Percentiles rank a stretch among this genome's conserved stretches.
Conservation (phyloP, 306 rosid species). For the Cucurbita ficifolia region DNA sequence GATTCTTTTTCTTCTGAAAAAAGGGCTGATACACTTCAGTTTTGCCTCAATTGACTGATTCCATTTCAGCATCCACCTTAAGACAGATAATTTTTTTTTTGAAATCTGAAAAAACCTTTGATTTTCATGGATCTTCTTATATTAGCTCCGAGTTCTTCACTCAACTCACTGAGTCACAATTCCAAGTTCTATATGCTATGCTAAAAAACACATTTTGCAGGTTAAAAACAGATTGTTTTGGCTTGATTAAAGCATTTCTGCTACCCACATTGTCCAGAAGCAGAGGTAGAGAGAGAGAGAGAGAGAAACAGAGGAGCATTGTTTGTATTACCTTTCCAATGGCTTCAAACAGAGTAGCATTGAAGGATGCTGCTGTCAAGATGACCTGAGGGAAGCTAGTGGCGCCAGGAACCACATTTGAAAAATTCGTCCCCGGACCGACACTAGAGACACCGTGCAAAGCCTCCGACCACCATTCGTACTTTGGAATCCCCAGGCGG, state of each 20-base stretch:
- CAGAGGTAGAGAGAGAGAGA: not conserved
- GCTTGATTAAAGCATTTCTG: not conserved
- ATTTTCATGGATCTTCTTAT: not conserved
- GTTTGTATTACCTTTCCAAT: constrained; percentile 55
- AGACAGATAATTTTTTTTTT: too few relatives aligned
- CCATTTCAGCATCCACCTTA: too few relatives aligned
- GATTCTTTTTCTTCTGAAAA: not conserved
- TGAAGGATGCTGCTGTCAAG: constrained; percentile 89
- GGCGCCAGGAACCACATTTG: constrained; percentile 59
- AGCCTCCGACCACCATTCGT: constrained; percentile 98
- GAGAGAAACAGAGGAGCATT: not conserved
- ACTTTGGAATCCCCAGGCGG: constrained; percentile 77
- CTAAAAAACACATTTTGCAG: not conserved
- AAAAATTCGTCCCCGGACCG: constrained; percentile 69
- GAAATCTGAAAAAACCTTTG: not conserved
- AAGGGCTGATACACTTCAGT: not conserved
- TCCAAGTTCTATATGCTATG: not conserved
- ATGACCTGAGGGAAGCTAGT: constrained; percentile 91
- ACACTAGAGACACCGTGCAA: constrained; percentile 79
- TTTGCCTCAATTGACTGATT: too few relatives aligned
- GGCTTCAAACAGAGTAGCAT: constrained; percentile 64
- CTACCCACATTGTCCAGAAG: not conserved
- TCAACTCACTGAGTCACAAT: not conserved
- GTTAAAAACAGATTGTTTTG: not conserved
- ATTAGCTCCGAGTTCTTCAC: not conserved